phyloP scores from a whole-genome alignment of 1,284 basidiomycete genomes.

The Agroathelia rolfsii region DNA sequence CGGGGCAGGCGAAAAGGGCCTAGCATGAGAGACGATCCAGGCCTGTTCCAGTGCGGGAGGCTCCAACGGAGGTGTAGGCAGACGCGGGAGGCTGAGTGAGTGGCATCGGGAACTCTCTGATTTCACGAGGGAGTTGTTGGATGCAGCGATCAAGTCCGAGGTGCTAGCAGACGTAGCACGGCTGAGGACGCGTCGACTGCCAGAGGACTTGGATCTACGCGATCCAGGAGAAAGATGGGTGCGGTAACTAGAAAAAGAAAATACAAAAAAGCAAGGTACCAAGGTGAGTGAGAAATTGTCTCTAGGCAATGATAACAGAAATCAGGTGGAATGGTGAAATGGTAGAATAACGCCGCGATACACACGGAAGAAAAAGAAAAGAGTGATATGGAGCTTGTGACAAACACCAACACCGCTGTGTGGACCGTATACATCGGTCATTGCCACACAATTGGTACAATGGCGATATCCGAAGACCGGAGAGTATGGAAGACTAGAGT shows the following conservation, averaged over 20 bases:
- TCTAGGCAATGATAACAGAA: neutral
- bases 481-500: conserved; percentile 4
- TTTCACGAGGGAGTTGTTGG: conserved; percentile 19
- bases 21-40: too few relatives aligned
- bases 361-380: too few relatives aligned
- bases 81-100: conserved; percentile 15
- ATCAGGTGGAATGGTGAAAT: neutral
- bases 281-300: neutral
- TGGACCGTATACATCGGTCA: too few relatives aligned
- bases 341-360: too few relatives aligned
- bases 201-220: conserved; percentile 41
- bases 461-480: neutral
- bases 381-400: too few relatives aligned
- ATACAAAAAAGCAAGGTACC: conserved; percentile 7
- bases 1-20: too few relatives aligned
- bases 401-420: too few relatives aligned
- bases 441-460: too few relatives aligned
- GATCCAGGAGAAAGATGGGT: conserved; percentile 68
- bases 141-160: conserved; percentile 12
- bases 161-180: conserved; percentile 24
- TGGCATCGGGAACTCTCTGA: conserved; percentile 15
- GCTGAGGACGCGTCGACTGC: conserved; percentile 38
- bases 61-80: conserved; percentile 22
- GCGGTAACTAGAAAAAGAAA: conserved; percentile 39
- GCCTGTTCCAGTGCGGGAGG: conserved; percentile 40